Percentiles rank a stretch among this genome's conserved stretches.
Evolutionary conservation across 306 rosid genomes (phyloP).

Genomic region (Vigna angularis): DNA sequence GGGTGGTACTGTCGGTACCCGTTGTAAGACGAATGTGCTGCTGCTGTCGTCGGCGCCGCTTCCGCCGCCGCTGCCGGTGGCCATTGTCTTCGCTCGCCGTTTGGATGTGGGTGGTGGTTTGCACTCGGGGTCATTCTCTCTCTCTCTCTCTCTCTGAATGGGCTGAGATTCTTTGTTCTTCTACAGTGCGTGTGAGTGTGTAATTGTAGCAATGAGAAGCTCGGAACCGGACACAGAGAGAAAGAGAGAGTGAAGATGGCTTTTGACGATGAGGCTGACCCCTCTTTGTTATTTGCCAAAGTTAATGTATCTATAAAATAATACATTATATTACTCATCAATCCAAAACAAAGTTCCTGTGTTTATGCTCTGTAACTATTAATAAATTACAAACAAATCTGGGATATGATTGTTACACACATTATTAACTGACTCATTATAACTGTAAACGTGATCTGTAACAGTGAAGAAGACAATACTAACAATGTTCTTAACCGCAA

Average conservation of each 20-base stretch:
- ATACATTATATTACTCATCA: not conserved
- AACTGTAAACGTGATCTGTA: not conserved
- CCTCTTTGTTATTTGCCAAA: not conserved
- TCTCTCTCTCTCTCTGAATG: not conserved
- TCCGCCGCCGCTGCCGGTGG: conserved; percentile 32
- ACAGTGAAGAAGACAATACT: not conserved
- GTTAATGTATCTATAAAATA: not conserved
- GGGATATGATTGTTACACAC: not conserved
- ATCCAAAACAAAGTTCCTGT: not conserved
- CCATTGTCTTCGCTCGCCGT: conserved; percentile 34
- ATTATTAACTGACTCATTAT: no score
- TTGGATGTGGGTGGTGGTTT: conserved; percentile 5
- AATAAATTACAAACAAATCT: no score
- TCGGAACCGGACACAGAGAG: not conserved
- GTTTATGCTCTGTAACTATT: not conserved
- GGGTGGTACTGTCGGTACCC: conserved; percentile 50
- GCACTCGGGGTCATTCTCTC: conserved; percentile 38
- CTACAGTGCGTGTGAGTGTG: no score
- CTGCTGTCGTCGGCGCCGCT: not conserved
- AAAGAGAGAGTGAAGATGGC: conserved; percentile 9
- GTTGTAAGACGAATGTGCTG: conserved; percentile 3
- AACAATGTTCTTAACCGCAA: not conserved
- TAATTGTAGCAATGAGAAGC: not conserved
- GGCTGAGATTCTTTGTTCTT: conserved; percentile 14
- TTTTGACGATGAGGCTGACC: conserved; percentile 5